phyloP scores from a whole-genome alignment of 805 yeast species.

The Metschnikowia continentalis region DNA sequence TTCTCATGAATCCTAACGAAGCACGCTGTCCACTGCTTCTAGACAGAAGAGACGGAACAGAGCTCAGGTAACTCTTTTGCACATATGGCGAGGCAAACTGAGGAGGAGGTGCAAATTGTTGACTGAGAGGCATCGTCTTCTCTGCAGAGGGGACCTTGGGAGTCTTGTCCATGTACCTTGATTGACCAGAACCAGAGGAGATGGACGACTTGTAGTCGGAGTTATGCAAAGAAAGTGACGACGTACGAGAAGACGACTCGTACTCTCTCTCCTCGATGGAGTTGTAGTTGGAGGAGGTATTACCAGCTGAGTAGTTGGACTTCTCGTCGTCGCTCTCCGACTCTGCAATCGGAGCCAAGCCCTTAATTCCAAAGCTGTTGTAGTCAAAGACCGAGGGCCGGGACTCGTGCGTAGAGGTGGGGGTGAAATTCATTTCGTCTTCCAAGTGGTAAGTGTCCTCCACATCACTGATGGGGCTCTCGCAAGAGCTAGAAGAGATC shows the following conservation, averaged over 20 bases:
- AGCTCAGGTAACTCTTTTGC: slow-evolving; percentile 11
- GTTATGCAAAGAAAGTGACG: slow-evolving; percentile 37
- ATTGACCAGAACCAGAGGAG: slow-evolving; percentile 27
- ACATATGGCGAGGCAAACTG: slow-evolving; percentile 8
- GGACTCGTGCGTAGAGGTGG: neutral
- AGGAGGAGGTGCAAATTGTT: slow-evolving; percentile 3
- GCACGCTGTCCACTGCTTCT: slow-evolving; percentile 22
- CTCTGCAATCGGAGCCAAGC: slow-evolving; percentile 39
- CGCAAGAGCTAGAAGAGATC: slow-evolving; percentile 6
- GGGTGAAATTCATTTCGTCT: slow-evolving; percentile 13
- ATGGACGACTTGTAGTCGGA: slow-evolving; percentile 36
- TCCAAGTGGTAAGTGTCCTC: slow-evolving; percentile 8
- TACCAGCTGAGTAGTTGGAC: slow-evolving; percentile 11
- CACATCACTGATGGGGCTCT: slow-evolving; percentile 8
- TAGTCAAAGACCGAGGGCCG: slow-evolving; percentile 20
- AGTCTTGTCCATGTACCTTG: slow-evolving; percentile 7
- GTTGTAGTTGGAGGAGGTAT: slow-evolving; percentile 29
- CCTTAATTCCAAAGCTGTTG: slow-evolving; percentile 23
- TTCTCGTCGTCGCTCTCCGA: slow-evolving; percentile 26
- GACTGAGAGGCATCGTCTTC: slow-evolving; percentile 5
- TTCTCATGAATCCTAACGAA: slow-evolving; percentile 42
- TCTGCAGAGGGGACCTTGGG: slow-evolving; percentile 13
- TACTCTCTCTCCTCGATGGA: slow-evolving; percentile 19
- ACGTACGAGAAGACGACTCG: slow-evolving; percentile 27
- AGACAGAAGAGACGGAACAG: slow-evolving; percentile 15